phyloP scores from a whole-genome alignment of 495 filamentous ascomycete species.

The Penicillium nucicola region DNA sequence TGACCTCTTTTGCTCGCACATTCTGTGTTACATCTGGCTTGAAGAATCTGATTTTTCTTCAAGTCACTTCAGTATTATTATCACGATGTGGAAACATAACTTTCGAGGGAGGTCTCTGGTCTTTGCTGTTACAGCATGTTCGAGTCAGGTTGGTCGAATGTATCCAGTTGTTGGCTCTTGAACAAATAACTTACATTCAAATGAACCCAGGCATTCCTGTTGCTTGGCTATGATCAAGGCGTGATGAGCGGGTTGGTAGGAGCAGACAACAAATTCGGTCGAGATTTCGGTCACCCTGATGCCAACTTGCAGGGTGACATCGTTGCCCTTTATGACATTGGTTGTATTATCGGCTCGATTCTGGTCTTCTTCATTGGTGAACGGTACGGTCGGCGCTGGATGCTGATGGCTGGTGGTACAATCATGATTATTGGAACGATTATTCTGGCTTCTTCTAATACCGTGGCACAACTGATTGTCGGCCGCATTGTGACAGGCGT shows the following conservation, averaged over 20 bases:
- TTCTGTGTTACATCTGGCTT: neutral
- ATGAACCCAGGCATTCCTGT: conserved; percentile 43
- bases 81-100: neutral
- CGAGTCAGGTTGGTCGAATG: too few species aligned
- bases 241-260: conserved; percentile 71
- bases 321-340: conserved; percentile 34
- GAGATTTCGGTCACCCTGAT: conserved; percentile 8
- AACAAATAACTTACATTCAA: too few species aligned
- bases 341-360: conserved; percentile 10
- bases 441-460: conserved; percentile 46
- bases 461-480: conserved; percentile 40
- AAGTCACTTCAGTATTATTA: neutral
- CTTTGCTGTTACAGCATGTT: conserved; percentile 3
- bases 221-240: conserved; percentile 62
- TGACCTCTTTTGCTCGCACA: neutral
- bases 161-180: too few species aligned
- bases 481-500: conserved; percentile 38
- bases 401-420: conserved; percentile 40
- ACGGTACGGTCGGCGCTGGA: conserved; percentile 7
- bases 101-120: neutral
- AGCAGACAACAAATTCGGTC: conserved; percentile 11
- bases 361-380: conserved; percentile 2
- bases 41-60: neutral
- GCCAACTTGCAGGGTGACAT: conserved; percentile 5
- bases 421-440: conserved; percentile 51